Conservation (phyloP, 768 basidiomycete species). For the Filobasidium floriforme region DNA sequence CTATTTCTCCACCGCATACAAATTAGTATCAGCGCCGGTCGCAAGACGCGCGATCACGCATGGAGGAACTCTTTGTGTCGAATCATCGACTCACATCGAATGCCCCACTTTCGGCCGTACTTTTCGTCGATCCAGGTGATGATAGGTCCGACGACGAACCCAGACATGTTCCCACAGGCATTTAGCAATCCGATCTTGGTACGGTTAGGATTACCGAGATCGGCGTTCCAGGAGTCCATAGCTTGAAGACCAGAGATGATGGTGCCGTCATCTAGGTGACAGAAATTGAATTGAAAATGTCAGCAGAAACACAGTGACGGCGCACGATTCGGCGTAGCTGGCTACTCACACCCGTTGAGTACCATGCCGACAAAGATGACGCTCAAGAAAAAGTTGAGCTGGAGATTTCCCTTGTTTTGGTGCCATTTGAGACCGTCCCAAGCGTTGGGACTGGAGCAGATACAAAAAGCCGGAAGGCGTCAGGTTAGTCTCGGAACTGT, state of each 20-base stretch:
- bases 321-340: neutral
- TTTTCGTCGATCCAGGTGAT: conserved; percentile 44
- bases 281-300: neutral
- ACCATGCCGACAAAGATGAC: conserved; percentile 46
- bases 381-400: conserved; percentile 46
- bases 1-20: conserved; percentile 19
- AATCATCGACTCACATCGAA: conserved; percentile 39
- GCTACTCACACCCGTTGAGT: conserved; percentile 43
- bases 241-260: conserved; percentile 45
- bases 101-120: conserved; percentile 46
- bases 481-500: neutral
- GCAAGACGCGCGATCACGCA: neutral
- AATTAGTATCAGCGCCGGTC: neutral
- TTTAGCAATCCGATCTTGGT: conserved; percentile 43
- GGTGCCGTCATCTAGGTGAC: conserved; percentile 43
- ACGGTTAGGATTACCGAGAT: conserved; percentile 39
- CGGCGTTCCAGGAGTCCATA: conserved; percentile 42
- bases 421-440: conserved; percentile 41
- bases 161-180: conserved; percentile 41
- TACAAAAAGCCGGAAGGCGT: neutral
- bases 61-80: neutral
- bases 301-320: neutral
- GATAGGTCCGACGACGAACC: conserved; percentile 43
- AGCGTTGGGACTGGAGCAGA: conserved; percentile 39
- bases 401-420: conserved; percentile 42